A percentile compares a stretch with the other conserved stretches of the same genome.
phyloP scores from a whole-genome alignment of 202 grass and related monocot species.

The Miscanthus sacchariflorus region DNA sequence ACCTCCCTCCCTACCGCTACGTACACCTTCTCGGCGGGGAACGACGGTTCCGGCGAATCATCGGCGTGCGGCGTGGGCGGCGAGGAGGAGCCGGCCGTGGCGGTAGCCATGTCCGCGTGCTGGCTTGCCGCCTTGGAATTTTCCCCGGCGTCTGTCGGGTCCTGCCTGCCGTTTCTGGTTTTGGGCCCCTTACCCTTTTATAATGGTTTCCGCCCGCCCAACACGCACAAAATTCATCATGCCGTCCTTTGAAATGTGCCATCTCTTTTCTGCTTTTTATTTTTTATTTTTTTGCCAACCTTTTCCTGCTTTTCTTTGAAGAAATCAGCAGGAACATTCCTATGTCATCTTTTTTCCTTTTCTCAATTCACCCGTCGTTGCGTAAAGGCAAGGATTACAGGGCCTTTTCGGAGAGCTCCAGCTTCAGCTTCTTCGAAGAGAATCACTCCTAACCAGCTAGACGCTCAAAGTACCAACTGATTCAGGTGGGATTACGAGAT shows the following conservation, averaged over 20 bases:
- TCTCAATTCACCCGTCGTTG: not conserved
- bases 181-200: not conserved
- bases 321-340: not conserved
- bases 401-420: too few species aligned
- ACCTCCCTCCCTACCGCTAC: slow-evolving; percentile 50
- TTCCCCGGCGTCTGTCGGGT: not conserved
- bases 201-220: not conserved
- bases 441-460: too few species aligned
- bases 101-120: not conserved
- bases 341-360: not conserved
- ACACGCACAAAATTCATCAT: not conserved
- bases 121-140: slow-evolving; percentile 16
- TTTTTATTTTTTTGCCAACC: not conserved
- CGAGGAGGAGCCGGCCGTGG: slow-evolving; percentile 29
- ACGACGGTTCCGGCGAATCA: slow-evolving; percentile 33
- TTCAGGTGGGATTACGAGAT: too few species aligned
- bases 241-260: not conserved
- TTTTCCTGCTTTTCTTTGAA: not conserved
- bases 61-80: slow-evolving; percentile 31
- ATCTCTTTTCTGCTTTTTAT: not conserved
- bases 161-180: slow-evolving; percentile 3
- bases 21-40: slow-evolving; percentile 59
- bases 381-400: not conserved
- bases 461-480: too few species aligned
- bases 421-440: too few species aligned